Base-by-base conservation (phyloP, 2,329 filamentous ascomycete species). In the Apiospora malaysiana region DNA sequence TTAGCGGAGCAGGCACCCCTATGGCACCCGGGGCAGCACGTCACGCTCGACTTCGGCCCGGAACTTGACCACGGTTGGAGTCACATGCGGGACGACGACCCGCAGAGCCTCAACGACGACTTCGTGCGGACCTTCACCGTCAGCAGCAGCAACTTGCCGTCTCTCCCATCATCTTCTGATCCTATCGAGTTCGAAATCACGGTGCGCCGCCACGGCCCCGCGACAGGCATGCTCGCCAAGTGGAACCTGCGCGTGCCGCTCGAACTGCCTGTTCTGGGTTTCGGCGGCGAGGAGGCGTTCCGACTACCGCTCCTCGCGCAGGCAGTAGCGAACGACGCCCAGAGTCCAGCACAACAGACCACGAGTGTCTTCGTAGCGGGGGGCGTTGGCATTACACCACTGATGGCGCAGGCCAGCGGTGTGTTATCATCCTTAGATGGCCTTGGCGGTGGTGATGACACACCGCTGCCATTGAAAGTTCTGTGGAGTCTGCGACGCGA, bases 51-150 rank as follows among this genome's bases (percentile, higher is more conserved):
- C 72, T 94, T 97, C 76, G 84, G 86, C 16, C 79, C 85, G 0
- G 90, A 95, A 75, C 83, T 97, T 1, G 89, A 92, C 73, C 80
- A 85, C 14, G 94, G 94, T 0, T 97, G 94, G 80, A 89, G 87
- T 67, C 94, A 97, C 78, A 97, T 97, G 94, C 85, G 90, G 2
- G 91, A 97, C 73, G 89, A 92, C 71, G 93, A 97, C 74, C 94
- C 94, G 6, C 86, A 87, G 73, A 93, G 90, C 75, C 79, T 97
- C 21, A 97, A 97, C 76, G 94, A 97, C 78, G 94, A 97, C 78
- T 95, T 90, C 73, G 85, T 96, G 5, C 85, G 94, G 40, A 97
- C 94, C 0, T 97, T 97, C 77, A 97, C 94, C 1, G 87, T 97
- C 1, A 93, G 87, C 2, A 80, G 83, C 1, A 88, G 90, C 0